Evolutionary conservation across 805 yeast genomes (phyloP), one percentile per base, ranked within the genome.

Genomic region (Suhomyces xylopsoci): DNA sequence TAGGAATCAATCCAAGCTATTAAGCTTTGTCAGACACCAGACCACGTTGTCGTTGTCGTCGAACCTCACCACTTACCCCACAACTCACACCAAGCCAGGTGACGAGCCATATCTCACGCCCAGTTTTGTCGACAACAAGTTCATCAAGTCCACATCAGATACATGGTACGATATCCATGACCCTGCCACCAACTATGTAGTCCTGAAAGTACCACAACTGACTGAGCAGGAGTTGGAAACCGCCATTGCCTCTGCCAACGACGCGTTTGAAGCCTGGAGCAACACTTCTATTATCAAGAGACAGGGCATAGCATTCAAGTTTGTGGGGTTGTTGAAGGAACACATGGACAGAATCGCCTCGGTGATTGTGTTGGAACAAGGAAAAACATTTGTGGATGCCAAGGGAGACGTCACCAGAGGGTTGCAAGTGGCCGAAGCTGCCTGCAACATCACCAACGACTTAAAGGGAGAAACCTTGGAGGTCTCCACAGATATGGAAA

Each of bases 391-490:
- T 67, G 80, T 81, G 41, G 92, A 86, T 59, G 92, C 92, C 50
- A 72, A 77, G 63, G 92, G 91, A 17, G 80, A 87, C 67, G 92
- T 86, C 14, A 76, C 86, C 51, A 76, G 92, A 52, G 92, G 92
- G 4, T 75, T 86, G 46, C 92, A 86, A 68, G 92, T 86, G 47
- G 91, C 90, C 4, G 92, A 86, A 71, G 84, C 87, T 49, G 84
- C 90, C 12, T 83, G 88, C 61, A 80, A 80, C 47, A 76, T 85
- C 53, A 82, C 89, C 52, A 74, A 81, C 59, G 88, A 85, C 60
- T 70, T 85, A 58, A 79, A 81, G 64, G 91, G 90, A 19, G 74
- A 76, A 45, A 74, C 81, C 24, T 76, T 87, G 52, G 90, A 85
- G 62, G 91, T 86, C 15, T 80, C 90, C 30, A 73, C 78, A 15